Conservation (phyloP, 2,329 filamentous ascomycete genomes). For the Pseudogymnoascus sp. region DNA sequence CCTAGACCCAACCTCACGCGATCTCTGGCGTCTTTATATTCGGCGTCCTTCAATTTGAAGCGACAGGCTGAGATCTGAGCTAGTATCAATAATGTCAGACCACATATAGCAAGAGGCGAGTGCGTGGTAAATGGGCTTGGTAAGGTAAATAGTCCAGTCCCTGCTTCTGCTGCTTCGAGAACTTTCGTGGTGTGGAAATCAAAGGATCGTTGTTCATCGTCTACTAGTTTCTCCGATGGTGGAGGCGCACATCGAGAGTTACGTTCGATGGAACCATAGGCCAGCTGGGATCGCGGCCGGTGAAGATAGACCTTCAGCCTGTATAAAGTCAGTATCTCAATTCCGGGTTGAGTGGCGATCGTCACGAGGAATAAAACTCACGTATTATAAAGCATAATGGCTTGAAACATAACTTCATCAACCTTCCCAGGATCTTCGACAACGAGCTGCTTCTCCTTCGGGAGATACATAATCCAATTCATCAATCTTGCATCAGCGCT, state of each 20-base stretch:
- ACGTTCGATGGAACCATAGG: conserved; percentile 18
- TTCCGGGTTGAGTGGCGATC: background rate
- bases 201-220: background rate
- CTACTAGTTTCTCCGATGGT: background rate
- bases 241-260: conserved; percentile 18
- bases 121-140: background rate
- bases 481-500: conserved; percentile 33
- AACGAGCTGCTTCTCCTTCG: conserved; percentile 34
- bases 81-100: background rate
- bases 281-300: conserved; percentile 21
- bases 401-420: conserved; percentile 34
- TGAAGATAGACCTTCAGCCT: conserved; percentile 22
- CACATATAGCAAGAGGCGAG: background rate
- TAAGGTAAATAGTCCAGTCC: background rate
- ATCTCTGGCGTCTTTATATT: background rate
- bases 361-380: conserved; percentile 21
- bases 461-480: conserved; percentile 34
- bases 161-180: background rate
- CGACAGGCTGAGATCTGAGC: background rate
- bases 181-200: conserved; percentile 4
- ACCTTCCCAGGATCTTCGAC: conserved; percentile 32
- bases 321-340: background rate
- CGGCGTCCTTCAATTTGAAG: background rate
- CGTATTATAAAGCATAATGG: conserved; percentile 31
- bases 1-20: conserved; percentile 3